phyloP scores from a whole-genome alignment of 106 monocot species.

The Apostasia ramifera region DNA sequence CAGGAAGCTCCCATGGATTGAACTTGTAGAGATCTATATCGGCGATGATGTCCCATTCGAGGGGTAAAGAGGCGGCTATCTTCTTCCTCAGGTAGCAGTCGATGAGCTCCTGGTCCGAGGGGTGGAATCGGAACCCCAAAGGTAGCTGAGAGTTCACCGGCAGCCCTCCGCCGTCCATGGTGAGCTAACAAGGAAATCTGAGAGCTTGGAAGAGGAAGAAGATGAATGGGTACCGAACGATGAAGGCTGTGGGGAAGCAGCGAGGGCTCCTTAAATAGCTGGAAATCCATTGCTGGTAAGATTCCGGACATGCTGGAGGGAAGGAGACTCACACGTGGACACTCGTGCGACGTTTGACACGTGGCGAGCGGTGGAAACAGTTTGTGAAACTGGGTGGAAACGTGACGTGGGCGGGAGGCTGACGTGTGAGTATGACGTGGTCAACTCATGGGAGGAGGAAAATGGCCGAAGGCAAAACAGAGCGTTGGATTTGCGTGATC shows the following conservation, averaged over 20 bases:
- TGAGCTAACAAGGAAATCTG: background rate
- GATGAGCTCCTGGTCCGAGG: conserved; percentile 19
- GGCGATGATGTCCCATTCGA: conserved; percentile 6
- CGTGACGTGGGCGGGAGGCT: no score
- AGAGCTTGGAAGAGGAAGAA: background rate
- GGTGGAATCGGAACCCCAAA: conserved; percentile 18
- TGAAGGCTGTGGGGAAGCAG: background rate
- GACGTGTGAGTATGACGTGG: no score
- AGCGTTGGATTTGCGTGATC: no score
- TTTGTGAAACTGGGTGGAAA: no score
- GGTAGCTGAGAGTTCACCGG: conserved; percentile 6
- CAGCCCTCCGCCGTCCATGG: conserved; percentile 3
- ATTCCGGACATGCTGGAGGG: background rate
- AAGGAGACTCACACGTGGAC: no score
- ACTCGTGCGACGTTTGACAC: no score
- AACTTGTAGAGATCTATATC: conserved; percentile 20
- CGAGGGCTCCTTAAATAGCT: background rate
- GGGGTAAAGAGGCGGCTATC: background rate
- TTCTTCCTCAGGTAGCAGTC: conserved; percentile 13
- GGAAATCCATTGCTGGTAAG: conserved; percentile 1
- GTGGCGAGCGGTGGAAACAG: no score
- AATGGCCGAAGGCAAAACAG: no score
- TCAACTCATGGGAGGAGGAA: no score
- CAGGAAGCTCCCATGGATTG: conserved; percentile 21
- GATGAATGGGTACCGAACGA: background rate